Evolutionary conservation across 2,329 filamentous ascomycete species (phyloP).

Genomic region (Colletotrichum navitas): DNA sequence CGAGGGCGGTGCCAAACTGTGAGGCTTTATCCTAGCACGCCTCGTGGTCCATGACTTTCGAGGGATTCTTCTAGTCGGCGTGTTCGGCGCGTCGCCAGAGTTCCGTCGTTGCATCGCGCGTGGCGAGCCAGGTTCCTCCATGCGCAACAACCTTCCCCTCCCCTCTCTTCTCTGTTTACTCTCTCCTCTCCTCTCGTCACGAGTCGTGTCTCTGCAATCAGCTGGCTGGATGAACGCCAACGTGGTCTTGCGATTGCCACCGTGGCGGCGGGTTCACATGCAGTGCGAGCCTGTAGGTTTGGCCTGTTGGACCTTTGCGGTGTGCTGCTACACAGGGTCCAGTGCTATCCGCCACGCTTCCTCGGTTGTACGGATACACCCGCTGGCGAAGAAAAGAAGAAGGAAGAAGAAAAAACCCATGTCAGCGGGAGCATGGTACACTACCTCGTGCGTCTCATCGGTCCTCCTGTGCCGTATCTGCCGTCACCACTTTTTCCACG

Average conservation of each 20-base stretch:
- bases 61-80: constrained; percentile 11
- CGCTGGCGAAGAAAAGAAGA: not conserved
- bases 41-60: constrained; percentile 23
- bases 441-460: constrained; percentile 3
- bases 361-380: not conserved
- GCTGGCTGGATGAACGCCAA: constrained; percentile 9
- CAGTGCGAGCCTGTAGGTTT: constrained; percentile 20
- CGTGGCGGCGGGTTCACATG: constrained; percentile 12
- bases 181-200: constrained; percentile 5
- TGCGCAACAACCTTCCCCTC: constrained; percentile 7
- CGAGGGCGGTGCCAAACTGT: not conserved
- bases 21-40: constrained; percentile 24
- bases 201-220: constrained; percentile 35
- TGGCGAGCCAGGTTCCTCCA: constrained; percentile 27
- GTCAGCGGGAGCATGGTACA: not conserved
- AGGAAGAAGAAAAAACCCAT: too few relatives aligned
- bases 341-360: constrained; percentile 4
- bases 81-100: constrained; percentile 18
- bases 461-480: not conserved
- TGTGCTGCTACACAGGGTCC: constrained; percentile 11
- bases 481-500: constrained; percentile 10
- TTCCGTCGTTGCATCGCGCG: constrained; percentile 18
- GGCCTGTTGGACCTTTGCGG: not conserved
- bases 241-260: constrained; percentile 8
- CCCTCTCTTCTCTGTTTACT: not conserved